Base-by-base conservation (phyloP, 179 eudicot genomes). In the Silene noctiflora region DNA sequence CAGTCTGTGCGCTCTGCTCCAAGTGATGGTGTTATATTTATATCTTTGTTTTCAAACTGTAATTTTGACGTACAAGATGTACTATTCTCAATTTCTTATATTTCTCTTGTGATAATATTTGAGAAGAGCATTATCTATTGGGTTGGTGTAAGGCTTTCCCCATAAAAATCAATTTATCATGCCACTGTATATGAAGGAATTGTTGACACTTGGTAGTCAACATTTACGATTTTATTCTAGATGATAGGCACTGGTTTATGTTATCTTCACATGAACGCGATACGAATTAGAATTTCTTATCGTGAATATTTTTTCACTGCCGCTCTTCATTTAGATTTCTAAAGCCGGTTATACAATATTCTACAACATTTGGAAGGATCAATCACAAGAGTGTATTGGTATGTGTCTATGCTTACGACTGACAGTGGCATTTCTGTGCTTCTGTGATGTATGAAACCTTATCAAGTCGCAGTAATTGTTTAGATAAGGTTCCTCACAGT, bases 11-110 rank as follows among this genome's bases (percentile, higher is more conserved):
- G 25, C 62, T 73, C 35, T 77, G 51, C 39, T 63, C 21, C 29
- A 33, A 73, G 6, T 62, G 72, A 39, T 56, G 80, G 19, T 63
- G 68, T 20, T 48, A 44, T 66, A 10, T 19, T 0, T 13, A 25
- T 48, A 55, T 73, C 25, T 66, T 55, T 33, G 17, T 33, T 27
- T 46, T 10, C 4, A 56, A 22, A 58, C n/a, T 66, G 72, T 17
- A 53, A 39, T 31, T 67, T 51, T 19, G 31, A 27, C 13, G 16
- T 55, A 61, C 75, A 70, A 72, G 76, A 58, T 39, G 69, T 73
- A n/a, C 12, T 67, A 71, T 35, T 48, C 42, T 17, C 14, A 59
- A 55, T 39, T 1, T 61, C 20, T 59, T 12, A 10, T 73, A 14
- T 48, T 12, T 73, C 17, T 53, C 17, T 44, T 24, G 12, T 35